Evolutionary conservation across 2,329 filamentous ascomycete genomes (phyloP), one percentile per base, ranked within the genome.

Genomic region (Cercospora nicotianae): DNA sequence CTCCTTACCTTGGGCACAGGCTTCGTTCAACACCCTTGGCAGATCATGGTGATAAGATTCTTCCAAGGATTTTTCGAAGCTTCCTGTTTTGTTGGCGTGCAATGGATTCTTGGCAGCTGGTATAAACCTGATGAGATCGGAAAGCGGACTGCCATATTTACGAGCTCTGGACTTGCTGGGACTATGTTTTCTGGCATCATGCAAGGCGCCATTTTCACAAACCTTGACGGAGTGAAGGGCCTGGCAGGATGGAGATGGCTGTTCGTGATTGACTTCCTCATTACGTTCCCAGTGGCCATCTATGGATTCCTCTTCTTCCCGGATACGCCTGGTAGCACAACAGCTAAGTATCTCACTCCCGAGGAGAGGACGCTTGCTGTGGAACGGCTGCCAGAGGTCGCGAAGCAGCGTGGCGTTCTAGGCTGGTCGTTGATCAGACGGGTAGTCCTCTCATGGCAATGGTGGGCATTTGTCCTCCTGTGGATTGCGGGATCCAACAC

Each of bases 161-260:
- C 86, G 1, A 83, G 85, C 0, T 86, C 84, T 1, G 87, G 87
- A 0, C 79, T 88, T 1, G 86, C 85, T 0, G 87, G 87, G 0
- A 87, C 84, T 0, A 86, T 89, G 83, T 86, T 90, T 62, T 84
- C 85, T 12, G 87, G 87, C 1, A 87, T 89, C 75, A 84, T 90
- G 65, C 87, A 89, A 74, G 85, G 84, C 0, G 86, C 85, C 7
- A 81, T 83, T 45, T 79, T 81, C 64, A 77, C 72, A 0, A 80
- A 76, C 39, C 77, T 83, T 67, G 72, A 87, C 66, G 84, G 85
- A 1, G 75, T 81, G 4, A 75, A 78, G 59, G 85, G 85, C 0
- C 78, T 88, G 2, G 78, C 80, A 5, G 86, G 85, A 3, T 89
- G 87, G 87, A 79, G 86, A 39, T 86, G 84, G 83, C 78, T 88